phyloP scores from a whole-genome alignment of 139 green algal genomes.

The Chlorella vulgaris region DNA sequence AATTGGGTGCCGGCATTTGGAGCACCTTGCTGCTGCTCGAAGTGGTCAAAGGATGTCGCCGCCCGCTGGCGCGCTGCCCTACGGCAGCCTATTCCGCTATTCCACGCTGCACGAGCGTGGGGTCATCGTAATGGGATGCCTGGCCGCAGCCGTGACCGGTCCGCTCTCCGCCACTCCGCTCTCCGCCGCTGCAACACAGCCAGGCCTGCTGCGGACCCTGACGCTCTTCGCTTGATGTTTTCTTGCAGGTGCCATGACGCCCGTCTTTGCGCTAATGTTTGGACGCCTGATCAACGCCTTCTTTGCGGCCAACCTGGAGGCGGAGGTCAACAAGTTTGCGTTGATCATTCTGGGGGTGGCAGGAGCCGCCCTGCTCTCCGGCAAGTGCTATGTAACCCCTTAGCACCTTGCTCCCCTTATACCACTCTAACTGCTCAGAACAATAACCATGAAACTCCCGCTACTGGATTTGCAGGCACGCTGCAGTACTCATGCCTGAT shows the following conservation, averaged over 20 bases:
- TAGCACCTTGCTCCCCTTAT: neutral
- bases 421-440: too few species aligned
- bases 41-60: neutral
- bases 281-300: constrained; percentile 9
- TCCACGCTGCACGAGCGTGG: neutral
- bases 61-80: neutral
- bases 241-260: constrained; percentile 9
- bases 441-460: too few species aligned
- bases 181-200: too few species aligned
- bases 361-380: neutral
- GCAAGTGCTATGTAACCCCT: neutral
- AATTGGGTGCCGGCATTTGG: too few species aligned
- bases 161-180: neutral
- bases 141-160: neutral
- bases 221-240: neutral
- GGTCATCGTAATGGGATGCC: neutral
- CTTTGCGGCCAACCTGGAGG: neutral
- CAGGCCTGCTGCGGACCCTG: neutral
- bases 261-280: constrained; percentile 3
- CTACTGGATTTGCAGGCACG: neutral
- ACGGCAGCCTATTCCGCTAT: constrained; percentile 8
- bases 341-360: constrained; percentile 12
- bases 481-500: constrained; percentile 54
- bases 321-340: neutral
- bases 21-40: too few species aligned